Percentiles rank a stretch among this genome's conserved stretches.
Conservation (phyloP, 164 flowering plant genomes). For the Vitis vinifera region ASM3070453v1 NC_081811.1:1871001-1871500, state of each 20-base stretch:
- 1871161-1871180: constrained; percentile 81
- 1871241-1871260: constrained; percentile 85
- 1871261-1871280: constrained; percentile 45
- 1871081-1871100: constrained; percentile 90
- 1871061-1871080: constrained; percentile 89
- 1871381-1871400: neutral
- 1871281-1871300: neutral
- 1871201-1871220: constrained; percentile 86
- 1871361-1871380: neutral
- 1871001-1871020: neutral
- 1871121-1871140: constrained; percentile 95
- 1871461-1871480: no score
- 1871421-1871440: neutral
- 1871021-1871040: constrained; percentile 20
- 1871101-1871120: constrained; percentile 79
- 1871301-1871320: neutral
- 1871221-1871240: constrained; percentile 72
- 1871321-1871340: neutral
- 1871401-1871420: neutral
- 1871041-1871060: constrained; percentile 92
- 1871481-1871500: no score
- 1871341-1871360: neutral
- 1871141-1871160: constrained; percentile 96
- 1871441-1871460: neutral
- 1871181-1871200: constrained; percentile 85